Conservation (phyloP, 768 basidiomycete species). For the Leccinum subtestaceum region DNA sequence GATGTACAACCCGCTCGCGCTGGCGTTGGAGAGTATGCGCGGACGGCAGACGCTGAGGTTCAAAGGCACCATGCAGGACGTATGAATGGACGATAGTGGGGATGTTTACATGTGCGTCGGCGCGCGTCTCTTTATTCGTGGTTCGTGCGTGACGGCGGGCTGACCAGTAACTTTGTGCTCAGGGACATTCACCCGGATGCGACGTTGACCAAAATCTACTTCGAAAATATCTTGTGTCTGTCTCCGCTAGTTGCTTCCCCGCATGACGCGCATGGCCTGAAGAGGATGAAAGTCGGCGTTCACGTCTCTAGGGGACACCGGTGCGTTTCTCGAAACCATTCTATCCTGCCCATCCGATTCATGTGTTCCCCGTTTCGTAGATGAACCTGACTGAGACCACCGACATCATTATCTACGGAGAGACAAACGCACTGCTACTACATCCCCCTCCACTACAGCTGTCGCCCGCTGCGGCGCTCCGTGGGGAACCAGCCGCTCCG, state of each 20-base stretch:
- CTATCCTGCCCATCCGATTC: not conserved
- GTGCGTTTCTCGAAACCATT: conserved; percentile 30
- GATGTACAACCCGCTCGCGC: conserved; percentile 64
- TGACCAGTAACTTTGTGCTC: not conserved
- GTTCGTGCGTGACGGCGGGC: not conserved
- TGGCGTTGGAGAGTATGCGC: conserved; percentile 79
- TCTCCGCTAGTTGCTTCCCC: conserved; percentile 30
- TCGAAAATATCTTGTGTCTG: conserved; percentile 69
- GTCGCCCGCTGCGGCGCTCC: conserved; percentile 12
- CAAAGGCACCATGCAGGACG: conserved; percentile 49
- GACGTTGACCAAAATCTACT: conserved; percentile 58
- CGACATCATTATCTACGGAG: conserved; percentile 57
- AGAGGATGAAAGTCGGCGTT: conserved; percentile 53
- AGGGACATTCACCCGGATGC: conserved; percentile 74
- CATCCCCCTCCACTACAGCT: conserved; percentile 9
- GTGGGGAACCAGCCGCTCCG: conserved; percentile 25
- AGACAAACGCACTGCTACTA: conserved; percentile 22
- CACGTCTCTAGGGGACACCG: conserved; percentile 69
- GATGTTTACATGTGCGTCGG: conserved; percentile 41
- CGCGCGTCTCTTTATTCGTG: not conserved
- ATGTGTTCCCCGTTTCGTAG: conserved; percentile 30
- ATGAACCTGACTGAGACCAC: conserved; percentile 61
- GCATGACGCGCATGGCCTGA: conserved; percentile 17
- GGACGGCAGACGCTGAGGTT: conserved; percentile 63
- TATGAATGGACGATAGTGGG: conserved; percentile 59